Base-by-base conservation (phyloP, 225 moss, liverwort and hornwort genomes). In the Sphagnum contortum region DNA sequence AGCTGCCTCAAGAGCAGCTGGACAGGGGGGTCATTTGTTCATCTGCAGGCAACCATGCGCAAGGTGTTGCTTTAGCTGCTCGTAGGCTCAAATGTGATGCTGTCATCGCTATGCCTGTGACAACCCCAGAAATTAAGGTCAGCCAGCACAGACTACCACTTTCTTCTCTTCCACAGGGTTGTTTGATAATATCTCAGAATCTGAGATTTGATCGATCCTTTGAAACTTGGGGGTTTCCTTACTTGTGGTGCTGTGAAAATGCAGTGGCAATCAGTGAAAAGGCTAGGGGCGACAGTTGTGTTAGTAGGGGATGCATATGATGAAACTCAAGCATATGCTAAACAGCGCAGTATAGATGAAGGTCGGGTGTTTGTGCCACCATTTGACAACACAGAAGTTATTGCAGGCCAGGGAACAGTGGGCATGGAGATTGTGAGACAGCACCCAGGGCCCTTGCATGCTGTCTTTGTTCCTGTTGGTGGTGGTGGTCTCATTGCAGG, bases 31-130 rank as follows among this genome's bases (percentile, higher is more conserved):
- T 90, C 48, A 88, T 96, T 60, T 92, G 87, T 75, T 96, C 90
- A 9, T 96, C 95, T 1, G 95, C 95, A 12, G 95, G 95, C 63
- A 96, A 96, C 68, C 95, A 92, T 74, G 95, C 95, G 9, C 95
- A 96, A 60, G 94, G 95, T 3, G 95, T 96, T n/a, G 95, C 95
- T 60, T 70, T 90, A 10, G 88, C 90, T 55, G 95, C 92, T 5
- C 75, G 83, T 44, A 78, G 74, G 0, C 74, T 96, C 4, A 80
- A 79, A 3, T 96, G 95, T 57, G 75, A 82, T 65, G 96, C 96
- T 11, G 54, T 92, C 14, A 89, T 96, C 54, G 92, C 88, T 9
- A 96, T 96, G 95, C 95, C 95, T 2, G 76, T 92, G 12, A 96
- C 95, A 48, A 92, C 95, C 13, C 95, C 95, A 0, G 95, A 92